A percentile compares a stretch with the other conserved stretches of the same genome.
Conservation (phyloP, 2,329 filamentous ascomycete genomes). For the Alternaria postmessia region DNA sequence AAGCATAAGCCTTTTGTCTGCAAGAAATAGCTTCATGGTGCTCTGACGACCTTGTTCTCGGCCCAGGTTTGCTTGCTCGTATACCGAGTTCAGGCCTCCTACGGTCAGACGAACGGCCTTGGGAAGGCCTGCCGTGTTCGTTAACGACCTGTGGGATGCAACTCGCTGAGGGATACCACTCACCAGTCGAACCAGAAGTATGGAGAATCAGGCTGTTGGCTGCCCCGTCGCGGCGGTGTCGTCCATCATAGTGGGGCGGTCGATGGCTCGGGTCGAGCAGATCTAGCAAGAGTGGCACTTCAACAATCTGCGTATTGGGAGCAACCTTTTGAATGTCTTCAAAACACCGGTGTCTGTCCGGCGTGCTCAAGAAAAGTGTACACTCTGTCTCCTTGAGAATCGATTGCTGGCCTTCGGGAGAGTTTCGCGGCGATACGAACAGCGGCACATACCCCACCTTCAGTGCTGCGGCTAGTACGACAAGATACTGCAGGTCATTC, state of each 20-base stretch:
- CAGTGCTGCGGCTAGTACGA: neutral
- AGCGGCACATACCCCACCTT: slow-evolving; percentile 3
- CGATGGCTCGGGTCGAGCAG: neutral
- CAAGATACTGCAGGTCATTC: slow-evolving; percentile 3
- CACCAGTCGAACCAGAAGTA: slow-evolving; percentile 1
- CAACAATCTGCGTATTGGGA: neutral
- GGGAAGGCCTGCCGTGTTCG: neutral
- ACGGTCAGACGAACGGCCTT: slow-evolving; percentile 4
- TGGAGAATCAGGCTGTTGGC: slow-evolving; percentile 1
- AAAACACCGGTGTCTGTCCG: neutral
- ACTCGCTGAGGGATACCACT: neutral
- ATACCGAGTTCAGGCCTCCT: neutral
- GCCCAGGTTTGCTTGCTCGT: neutral
- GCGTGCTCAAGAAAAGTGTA: neutral
- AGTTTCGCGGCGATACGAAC: slow-evolving; percentile 4
- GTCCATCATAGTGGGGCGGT: neutral
- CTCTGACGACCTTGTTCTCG: neutral
- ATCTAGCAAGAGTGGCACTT: neutral
- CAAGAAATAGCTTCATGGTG: neutral
- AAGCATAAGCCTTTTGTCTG: neutral
- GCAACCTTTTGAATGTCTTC: neutral
- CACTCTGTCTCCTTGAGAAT: slow-evolving; percentile 1
- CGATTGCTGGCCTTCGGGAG: neutral
- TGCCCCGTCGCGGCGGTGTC: neutral
- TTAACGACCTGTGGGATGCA: neutral